A percentile compares a stretch with the other conserved stretches of the same genome.
Conservation (phyloP, 2,329 filamentous ascomycete species). For the Sclerotiophoma versabilis region DNA sequence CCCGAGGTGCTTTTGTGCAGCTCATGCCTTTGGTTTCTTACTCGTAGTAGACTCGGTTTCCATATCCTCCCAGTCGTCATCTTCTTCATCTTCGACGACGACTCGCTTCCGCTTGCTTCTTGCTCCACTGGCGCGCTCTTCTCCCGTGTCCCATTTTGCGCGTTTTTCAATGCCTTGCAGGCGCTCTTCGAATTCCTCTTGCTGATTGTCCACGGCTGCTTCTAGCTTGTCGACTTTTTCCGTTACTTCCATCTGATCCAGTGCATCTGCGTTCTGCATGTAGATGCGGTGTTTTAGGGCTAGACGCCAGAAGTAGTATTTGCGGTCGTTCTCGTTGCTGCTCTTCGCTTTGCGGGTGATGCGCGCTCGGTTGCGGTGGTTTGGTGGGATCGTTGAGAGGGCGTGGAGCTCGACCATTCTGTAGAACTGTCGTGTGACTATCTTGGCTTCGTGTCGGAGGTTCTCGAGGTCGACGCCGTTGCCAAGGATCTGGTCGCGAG, state of each 20-base stretch:
- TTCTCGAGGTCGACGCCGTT: slow-evolving; percentile 60
- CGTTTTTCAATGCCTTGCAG: slow-evolving; percentile 58
- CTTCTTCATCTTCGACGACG: slow-evolving; percentile 49
- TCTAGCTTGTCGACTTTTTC: slow-evolving; percentile 78
- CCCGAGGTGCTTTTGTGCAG: not conserved
- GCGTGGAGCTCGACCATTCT: slow-evolving; percentile 79
- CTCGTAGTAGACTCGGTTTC: slow-evolving; percentile 30
- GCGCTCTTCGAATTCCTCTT: slow-evolving; percentile 75
- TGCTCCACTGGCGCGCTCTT: slow-evolving; percentile 21
- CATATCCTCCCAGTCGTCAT: slow-evolving; percentile 47
- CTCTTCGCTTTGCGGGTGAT: slow-evolving; percentile 54
- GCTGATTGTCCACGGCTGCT: slow-evolving; percentile 71
- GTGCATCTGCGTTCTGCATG: slow-evolving; percentile 73
- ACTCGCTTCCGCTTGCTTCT: slow-evolving; percentile 46
- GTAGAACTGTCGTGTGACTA: slow-evolving; percentile 77
- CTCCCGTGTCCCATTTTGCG: slow-evolving; percentile 30
- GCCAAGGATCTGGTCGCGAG: slow-evolving; percentile 64
- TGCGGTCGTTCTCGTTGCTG: slow-evolving; percentile 65
- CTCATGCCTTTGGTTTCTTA: slow-evolving; percentile 27
- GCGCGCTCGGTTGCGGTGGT: slow-evolving; percentile 57
- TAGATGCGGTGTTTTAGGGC: slow-evolving; percentile 80
- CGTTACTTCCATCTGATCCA: slow-evolving; percentile 71
- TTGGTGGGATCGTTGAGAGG: slow-evolving; percentile 62
- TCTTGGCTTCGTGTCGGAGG: slow-evolving; percentile 70
- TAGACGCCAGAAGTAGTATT: slow-evolving; percentile 75